Evolutionary conservation across 345 rosid species (phyloP), one percentile per base, ranked within the genome.

Genomic region (Triadica sebifera): DNA sequence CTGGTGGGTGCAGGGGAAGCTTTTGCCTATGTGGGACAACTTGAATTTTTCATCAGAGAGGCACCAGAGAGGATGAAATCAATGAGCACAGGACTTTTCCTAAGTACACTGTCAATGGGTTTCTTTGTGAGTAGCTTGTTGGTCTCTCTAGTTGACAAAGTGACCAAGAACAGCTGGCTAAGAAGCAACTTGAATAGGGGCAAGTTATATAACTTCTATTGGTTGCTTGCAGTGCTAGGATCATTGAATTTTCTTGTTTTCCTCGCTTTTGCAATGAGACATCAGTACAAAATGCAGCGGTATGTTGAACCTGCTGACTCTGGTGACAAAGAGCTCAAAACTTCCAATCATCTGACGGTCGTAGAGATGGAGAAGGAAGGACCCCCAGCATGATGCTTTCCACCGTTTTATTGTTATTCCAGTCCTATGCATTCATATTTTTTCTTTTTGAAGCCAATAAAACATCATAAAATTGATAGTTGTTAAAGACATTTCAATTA

Each of bases 1-100:
- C 84, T 92, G 4, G 97, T 92, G 10, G 98, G 97, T 52, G 89
- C 93, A 0, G 98, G 98, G n/a, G 98, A 94, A 69, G 97, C 97
- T 12, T 94, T 94, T 75, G 96, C 86, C 41, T 92, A 94, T 24
- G 96, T 89, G 17, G 97, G 98, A 65, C 93, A 94, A 34, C 97
- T 94, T 34, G 97, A 94, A 85, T 94, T 92, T 80, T 94, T 94
- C 81, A 90, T 92, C 53, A 84, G 92, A 50, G 97, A 92, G 79
- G 94, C 97, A 47, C 97, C 97, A 0, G 95, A 87, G 67, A 84
- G 92, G 75, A 92, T 94, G 98, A 94, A 94, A 76, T 89, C 98
- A 5, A 90, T 89, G 95, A 92, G 98, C 87, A 94, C 98, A 0
- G 97, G 98, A 38, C 84, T 94, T 13, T 92, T 94, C 69, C 81